Evolutionary conservation across 192 early-diverging fungal species (phyloP).

Genomic region (Coemansia sp.): DNA sequence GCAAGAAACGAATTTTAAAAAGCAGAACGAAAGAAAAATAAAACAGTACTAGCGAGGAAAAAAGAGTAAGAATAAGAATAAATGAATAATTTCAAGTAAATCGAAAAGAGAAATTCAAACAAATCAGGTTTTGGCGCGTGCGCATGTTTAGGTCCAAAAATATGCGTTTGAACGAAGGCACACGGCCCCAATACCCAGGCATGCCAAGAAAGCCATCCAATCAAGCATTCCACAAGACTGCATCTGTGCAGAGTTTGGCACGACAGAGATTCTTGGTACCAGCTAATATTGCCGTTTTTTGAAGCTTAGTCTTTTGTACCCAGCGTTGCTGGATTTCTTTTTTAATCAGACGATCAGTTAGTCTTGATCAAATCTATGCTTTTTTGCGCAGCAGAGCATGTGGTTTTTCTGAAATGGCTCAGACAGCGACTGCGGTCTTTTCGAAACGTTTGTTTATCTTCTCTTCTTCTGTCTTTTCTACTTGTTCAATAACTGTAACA

Average conservation of each 20-base stretch:
- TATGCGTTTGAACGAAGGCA: too few relatives aligned
- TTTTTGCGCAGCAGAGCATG: slow-evolving; percentile 4
- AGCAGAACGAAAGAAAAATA: too few relatives aligned
- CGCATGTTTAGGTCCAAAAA: too few relatives aligned
- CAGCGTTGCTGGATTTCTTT: neutral
- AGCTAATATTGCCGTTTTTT: neutral
- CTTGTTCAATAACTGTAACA: neutral
- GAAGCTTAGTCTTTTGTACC: too few relatives aligned
- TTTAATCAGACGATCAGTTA: neutral
- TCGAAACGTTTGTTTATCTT: neutral
- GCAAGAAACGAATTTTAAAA: neutral
- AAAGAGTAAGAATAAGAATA: neutral
- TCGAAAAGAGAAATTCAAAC: too few relatives aligned
- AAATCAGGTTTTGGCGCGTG: too few relatives aligned
- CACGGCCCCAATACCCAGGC: too few relatives aligned
- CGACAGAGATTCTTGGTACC: neutral
- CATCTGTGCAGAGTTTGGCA: neutral
- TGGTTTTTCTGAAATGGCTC: neutral
- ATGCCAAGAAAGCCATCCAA: neutral
- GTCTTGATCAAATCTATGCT: neutral
- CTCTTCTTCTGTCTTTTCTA: neutral
- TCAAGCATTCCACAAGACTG: neutral
- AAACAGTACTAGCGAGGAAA: too few relatives aligned
- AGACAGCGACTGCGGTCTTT: neutral
- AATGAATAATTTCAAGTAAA: neutral